These are phyloP conservation scores for Curvularia lunata DNA, from an alignment of 2,329 filamentous ascomycete genomes.

Conservation along the genomic window DNA sequence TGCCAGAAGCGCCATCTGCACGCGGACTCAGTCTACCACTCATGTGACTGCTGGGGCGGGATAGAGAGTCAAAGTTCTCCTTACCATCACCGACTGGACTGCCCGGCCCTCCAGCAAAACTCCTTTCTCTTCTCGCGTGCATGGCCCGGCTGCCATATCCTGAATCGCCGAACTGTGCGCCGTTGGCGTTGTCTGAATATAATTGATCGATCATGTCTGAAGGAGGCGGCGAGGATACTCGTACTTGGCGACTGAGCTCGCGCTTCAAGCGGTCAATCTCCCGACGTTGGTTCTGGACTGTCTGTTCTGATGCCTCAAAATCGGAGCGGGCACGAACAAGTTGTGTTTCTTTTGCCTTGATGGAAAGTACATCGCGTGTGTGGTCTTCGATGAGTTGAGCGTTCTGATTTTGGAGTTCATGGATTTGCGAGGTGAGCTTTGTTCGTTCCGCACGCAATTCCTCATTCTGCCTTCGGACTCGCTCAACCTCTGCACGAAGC, in stretches of 20 bases:
- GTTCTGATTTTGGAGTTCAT: conserved; percentile 96
- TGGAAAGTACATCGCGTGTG: conserved; percentile 90
- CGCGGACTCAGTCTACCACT: conserved; percentile 51
- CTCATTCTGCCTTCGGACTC: conserved; percentile 74
- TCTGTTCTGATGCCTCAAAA: conserved; percentile 84
- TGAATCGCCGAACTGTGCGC: conserved; percentile 45
- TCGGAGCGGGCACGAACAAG: conserved; percentile 90
- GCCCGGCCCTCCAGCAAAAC: conserved; percentile 35
- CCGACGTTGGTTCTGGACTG: conserved; percentile 80
- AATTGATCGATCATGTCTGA: conserved; percentile 53
- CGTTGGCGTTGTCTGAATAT: conserved; percentile 60
- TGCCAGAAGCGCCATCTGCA: conserved; percentile 39
- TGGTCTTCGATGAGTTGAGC: conserved; percentile 97
- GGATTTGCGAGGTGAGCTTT: conserved; percentile 83
- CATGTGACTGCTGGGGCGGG: conserved; percentile 43
- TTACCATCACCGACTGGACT: conserved; percentile 54
- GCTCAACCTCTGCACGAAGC: conserved; percentile 81
- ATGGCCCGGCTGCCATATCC: conserved; percentile 52
- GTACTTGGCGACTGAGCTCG: conserved; percentile 67
- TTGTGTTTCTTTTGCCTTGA: conserved; percentile 98
- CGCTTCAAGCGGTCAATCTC: conserved; percentile 95
- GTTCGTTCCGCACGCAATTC: conserved; percentile 82
- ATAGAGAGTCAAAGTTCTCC: conserved; percentile 54
- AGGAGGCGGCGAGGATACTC: conserved; percentile 63
- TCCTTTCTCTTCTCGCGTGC: conserved; percentile 39